A percentile compares a stretch with the other conserved stretches of the same genome.
These are phyloP conservation scores for Ophiocordyceps sinensis DNA, from an alignment of 2,329 filamentous ascomycete species.

Conservation along the genomic window DNA sequence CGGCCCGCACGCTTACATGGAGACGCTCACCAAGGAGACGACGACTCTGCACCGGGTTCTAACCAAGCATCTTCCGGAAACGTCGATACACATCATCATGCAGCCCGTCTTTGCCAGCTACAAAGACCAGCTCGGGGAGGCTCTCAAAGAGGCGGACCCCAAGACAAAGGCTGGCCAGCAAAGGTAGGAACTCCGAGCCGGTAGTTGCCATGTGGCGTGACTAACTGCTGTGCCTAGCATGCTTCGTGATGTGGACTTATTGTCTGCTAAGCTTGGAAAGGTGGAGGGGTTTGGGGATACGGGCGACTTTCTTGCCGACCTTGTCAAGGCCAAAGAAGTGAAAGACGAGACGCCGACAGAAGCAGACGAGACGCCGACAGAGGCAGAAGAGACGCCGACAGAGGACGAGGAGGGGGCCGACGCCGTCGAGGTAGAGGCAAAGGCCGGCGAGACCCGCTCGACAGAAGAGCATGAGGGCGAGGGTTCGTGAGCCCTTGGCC, in stretches of 20 bases:
- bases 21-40: conserved; percentile 76
- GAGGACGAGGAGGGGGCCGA: conserved; percentile 6
- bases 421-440: conserved; percentile 1
- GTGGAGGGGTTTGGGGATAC: conserved; percentile 67
- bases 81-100: conserved; percentile 72
- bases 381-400: conserved; percentile 8
- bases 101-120: conserved; percentile 71
- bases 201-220: not conserved
- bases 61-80: conserved; percentile 65
- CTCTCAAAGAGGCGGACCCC: conserved; percentile 50
- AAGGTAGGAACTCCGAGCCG: conserved; percentile 37
- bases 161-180: conserved; percentile 54
- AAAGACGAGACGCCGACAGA: conserved; percentile 10
- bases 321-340: conserved; percentile 46
- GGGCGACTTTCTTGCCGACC: conserved; percentile 51
- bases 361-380: conserved; percentile 5
- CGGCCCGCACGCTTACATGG: conserved; percentile 59
- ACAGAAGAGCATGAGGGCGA: not conserved
- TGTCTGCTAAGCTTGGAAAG: conserved; percentile 56
- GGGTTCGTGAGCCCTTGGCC: not conserved
- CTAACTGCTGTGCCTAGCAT: conserved; percentile 37
- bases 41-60: conserved; percentile 72
- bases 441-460: conserved; percentile 2
- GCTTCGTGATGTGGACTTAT: conserved; percentile 59
- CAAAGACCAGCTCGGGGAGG: conserved; percentile 60